phyloP scores from a whole-genome alignment of 2,329 filamentous ascomycete species.

The Fusarium beomiforme region DNA sequence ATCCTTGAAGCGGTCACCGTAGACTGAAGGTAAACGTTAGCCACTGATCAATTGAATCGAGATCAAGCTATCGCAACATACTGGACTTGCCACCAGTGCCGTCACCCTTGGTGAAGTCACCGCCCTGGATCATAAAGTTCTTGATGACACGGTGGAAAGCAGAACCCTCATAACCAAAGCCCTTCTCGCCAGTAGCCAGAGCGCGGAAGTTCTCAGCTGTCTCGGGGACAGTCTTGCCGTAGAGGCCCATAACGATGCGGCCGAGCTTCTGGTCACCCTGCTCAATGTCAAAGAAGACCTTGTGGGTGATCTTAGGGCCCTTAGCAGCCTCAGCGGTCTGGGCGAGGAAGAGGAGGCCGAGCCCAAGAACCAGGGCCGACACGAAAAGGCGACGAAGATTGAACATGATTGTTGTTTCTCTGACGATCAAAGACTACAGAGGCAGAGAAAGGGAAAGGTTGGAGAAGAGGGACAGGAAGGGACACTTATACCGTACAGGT shows the following conservation, averaged over 20 bases:
- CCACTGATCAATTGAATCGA: slow-evolving; percentile 11
- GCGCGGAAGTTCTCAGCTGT: slow-evolving; percentile 79
- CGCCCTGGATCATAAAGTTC: slow-evolving; percentile 91
- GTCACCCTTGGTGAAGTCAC: slow-evolving; percentile 86
- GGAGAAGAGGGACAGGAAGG: slow-evolving; percentile 27
- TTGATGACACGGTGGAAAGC: slow-evolving; percentile 92
- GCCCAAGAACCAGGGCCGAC: slow-evolving; percentile 78
- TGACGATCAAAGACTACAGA: slow-evolving; percentile 29
- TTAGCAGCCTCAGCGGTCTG: slow-evolving; percentile 79
- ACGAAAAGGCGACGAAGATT: slow-evolving; percentile 76
- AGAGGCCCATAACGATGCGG: slow-evolving; percentile 82
- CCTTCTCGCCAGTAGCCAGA: slow-evolving; percentile 86
- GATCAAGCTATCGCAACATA: slow-evolving; percentile 58
- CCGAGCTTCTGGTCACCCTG: slow-evolving; percentile 80
- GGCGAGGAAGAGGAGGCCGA: slow-evolving; percentile 79
- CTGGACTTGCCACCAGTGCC: slow-evolving; percentile 88
- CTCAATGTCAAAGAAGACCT: slow-evolving; percentile 89
- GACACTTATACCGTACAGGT: slow-evolving; percentile 41
- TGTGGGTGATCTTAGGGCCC: slow-evolving; percentile 95
- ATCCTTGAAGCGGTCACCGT: slow-evolving; percentile 83
- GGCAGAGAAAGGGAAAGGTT: slow-evolving; percentile 9
- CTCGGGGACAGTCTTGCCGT: slow-evolving; percentile 88
- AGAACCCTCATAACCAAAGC: slow-evolving; percentile 83
- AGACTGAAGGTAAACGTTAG: slow-evolving; percentile 63
- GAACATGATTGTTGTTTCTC: slow-evolving; percentile 69